Conservation (phyloP, 1,139 yeast species). For the Kodamaea arcana region DNA sequence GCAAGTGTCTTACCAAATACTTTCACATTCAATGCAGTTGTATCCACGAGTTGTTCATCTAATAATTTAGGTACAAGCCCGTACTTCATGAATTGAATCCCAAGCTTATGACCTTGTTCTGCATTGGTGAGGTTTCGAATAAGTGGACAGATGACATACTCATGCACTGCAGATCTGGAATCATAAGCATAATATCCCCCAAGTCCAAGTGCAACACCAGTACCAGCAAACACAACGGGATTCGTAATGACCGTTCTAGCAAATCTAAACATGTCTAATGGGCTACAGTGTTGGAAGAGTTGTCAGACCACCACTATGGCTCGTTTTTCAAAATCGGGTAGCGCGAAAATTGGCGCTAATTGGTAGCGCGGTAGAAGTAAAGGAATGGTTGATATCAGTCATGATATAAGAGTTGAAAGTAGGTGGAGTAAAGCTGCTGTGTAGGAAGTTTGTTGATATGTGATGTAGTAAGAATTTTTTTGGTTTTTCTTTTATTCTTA, state of each 20-base stretch:
- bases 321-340: too few relatives aligned
- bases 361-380: too few relatives aligned
- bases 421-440: too few relatives aligned
- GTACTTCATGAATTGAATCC: constrained; percentile 63
- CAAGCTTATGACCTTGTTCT: constrained; percentile 78
- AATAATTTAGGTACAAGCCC: constrained; percentile 64
- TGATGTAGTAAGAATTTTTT: too few relatives aligned
- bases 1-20: constrained; percentile 62
- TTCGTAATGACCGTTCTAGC: constrained; percentile 10
- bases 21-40: constrained; percentile 50
- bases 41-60: constrained; percentile 46
- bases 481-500: too few relatives aligned
- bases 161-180: constrained; percentile 79
- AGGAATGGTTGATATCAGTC: too few relatives aligned
- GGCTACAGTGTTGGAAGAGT: too few relatives aligned
- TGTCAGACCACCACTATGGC: too few relatives aligned
- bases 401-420: too few relatives aligned
- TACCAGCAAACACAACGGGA: constrained; percentile 21
- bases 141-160: constrained; percentile 73
- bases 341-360: too few relatives aligned
- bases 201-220: constrained; percentile 25
- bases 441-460: too few relatives aligned
- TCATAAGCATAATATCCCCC: constrained; percentile 53
- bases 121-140: constrained; percentile 72
- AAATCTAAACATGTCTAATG: too few relatives aligned